Percentiles rank a stretch among this genome's conserved stretches.
Conservation (phyloP, 2,329 filamentous ascomycete species). For the Pseudonectria buxi region DNA sequence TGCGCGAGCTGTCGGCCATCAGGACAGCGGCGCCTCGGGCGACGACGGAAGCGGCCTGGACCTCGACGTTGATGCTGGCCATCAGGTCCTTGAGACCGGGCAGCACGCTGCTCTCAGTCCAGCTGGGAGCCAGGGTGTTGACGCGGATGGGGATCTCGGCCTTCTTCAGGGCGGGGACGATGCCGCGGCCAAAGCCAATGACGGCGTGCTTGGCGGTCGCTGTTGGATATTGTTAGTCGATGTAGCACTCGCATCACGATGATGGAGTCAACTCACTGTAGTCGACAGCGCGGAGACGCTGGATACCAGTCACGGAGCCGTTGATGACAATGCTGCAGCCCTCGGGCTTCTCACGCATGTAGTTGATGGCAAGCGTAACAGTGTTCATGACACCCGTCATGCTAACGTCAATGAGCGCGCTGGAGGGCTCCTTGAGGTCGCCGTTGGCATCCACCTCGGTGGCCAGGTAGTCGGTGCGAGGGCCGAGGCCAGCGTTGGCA, state of each 20-base stretch:
- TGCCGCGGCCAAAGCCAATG: conserved; percentile 44
- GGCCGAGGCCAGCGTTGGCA: conserved; percentile 53
- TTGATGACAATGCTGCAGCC: conserved; percentile 50
- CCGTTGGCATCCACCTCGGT: conserved; percentile 43
- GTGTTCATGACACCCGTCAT: conserved; percentile 45
- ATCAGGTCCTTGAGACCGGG: conserved; percentile 31
- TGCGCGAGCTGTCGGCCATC: conserved; percentile 40
- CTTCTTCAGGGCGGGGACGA: conserved; percentile 31
- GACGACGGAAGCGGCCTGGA: conserved; percentile 40
- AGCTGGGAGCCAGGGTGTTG: conserved; percentile 49
- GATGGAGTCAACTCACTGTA: conserved; percentile 32
- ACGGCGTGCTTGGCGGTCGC: conserved; percentile 49
- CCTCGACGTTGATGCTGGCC: conserved; percentile 30
- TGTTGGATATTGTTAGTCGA: conserved; percentile 12
- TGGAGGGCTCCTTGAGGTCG: conserved; percentile 38
- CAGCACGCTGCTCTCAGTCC: conserved; percentile 46
- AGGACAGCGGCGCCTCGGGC: conserved; percentile 42
- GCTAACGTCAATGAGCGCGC: conserved; percentile 41
- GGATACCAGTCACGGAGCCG: conserved; percentile 43
- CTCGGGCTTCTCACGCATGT: conserved; percentile 39
- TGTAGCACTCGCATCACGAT: not conserved
- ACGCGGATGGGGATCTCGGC: conserved; percentile 42
- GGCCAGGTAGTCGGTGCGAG: conserved; percentile 39
- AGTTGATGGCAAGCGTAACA: conserved; percentile 39
- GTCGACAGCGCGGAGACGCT: conserved; percentile 43